These are phyloP conservation scores for Gleditsia sinensis DNA, from an alignment of 306 rosid species.

Conservation along the genomic window DNA sequence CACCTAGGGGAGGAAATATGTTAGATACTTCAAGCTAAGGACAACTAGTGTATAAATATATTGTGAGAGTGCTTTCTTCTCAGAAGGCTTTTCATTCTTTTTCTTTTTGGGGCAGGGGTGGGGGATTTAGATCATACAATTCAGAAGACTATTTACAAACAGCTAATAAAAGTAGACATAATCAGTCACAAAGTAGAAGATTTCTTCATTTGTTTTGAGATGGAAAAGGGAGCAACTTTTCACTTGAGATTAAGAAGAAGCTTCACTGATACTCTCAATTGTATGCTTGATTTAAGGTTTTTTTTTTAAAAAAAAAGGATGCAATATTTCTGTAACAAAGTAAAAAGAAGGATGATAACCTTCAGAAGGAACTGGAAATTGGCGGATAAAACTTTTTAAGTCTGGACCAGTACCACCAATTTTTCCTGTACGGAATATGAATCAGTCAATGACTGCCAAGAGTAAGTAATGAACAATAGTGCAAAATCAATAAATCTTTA, in stretches of 20 bases:
- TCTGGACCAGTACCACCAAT: constrained; percentile 82
- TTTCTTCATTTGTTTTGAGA: constrained; percentile 1
- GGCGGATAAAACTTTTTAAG: constrained; percentile 81
- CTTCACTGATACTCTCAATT: background rate
- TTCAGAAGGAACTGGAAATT: constrained; percentile 68
- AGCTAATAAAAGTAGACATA: constrained; percentile 12
- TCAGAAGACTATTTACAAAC: background rate
- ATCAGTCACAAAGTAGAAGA: background rate
- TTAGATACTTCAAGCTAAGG: constrained; percentile 22
- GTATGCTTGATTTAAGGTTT: background rate
- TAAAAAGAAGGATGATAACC: constrained; percentile 42
- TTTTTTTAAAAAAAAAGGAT: constrained; percentile 4
- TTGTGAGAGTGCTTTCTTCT: background rate
- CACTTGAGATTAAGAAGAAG: constrained; percentile 6
- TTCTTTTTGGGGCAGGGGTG: background rate
- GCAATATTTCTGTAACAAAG: constrained; percentile 10
- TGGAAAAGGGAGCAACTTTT: background rate
- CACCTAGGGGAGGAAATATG: constrained; percentile 50
- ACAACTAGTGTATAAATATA: constrained; percentile 3
- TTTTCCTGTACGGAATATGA: constrained; percentile 47
- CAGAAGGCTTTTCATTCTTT: background rate
- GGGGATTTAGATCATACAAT: background rate
- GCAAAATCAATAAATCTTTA: constrained; percentile 6
- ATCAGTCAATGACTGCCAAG: constrained; percentile 19
- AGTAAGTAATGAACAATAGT: constrained; percentile 12